Evolutionary conservation across 495 filamentous ascomycete species (phyloP).

Genomic region (Margaritispora aquatica): DNA sequence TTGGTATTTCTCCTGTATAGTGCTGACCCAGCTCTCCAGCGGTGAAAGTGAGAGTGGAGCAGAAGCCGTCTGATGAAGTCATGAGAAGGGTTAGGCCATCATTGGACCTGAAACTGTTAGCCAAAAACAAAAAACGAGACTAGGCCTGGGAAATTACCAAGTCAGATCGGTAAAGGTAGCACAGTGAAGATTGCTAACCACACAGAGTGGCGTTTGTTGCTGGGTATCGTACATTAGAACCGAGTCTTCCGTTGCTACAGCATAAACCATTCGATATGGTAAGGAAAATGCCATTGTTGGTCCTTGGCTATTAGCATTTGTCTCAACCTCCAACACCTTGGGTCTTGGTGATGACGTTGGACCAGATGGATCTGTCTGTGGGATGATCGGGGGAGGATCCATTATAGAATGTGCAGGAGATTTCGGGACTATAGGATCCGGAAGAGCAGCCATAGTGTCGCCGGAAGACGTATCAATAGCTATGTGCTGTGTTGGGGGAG

Average conservation of each 20-base stretch:
- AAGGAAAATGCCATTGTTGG: slow-evolving; percentile 70
- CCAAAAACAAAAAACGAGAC: slow-evolving; percentile 24
- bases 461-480: slow-evolving; percentile 93
- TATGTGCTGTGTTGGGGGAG: slow-evolving; percentile 73
- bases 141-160: no score
- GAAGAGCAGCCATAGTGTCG: slow-evolving; percentile 73
- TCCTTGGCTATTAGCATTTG: slow-evolving; percentile 41
- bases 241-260: slow-evolving; percentile 94
- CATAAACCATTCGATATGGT: slow-evolving; percentile 92
- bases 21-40: slow-evolving; percentile 82
- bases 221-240: slow-evolving; percentile 97
- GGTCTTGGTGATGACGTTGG: slow-evolving; percentile 47
- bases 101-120: slow-evolving; percentile 58
- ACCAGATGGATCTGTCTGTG: slow-evolving; percentile 36
- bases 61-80: slow-evolving; percentile 96
- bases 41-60: slow-evolving; percentile 80
- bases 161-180: slow-evolving; percentile 95
- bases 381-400: slow-evolving; percentile 73
- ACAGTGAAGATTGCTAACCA: slow-evolving; percentile 95
- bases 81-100: slow-evolving; percentile 91
- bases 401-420: slow-evolving; percentile 50
- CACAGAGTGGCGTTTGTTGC: slow-evolving; percentile 83
- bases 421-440: slow-evolving; percentile 66
- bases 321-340: slow-evolving; percentile 44
- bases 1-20: slow-evolving; percentile 63